Percentiles rank a stretch among this genome's conserved stretches.
Conservation (phyloP, 140 eudicot species). For the Anethum foeniculum region DNA sequence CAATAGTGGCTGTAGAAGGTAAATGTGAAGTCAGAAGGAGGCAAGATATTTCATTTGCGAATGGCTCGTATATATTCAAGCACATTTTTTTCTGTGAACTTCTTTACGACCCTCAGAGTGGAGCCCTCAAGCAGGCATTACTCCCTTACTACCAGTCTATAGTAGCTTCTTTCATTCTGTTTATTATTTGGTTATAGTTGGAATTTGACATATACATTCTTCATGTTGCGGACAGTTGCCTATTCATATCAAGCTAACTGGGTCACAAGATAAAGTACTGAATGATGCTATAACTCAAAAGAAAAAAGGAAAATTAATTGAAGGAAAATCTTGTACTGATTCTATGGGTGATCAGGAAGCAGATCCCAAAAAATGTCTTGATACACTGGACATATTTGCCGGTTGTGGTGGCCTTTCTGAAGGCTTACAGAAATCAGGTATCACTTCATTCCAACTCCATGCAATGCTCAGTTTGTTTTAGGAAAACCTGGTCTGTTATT, state of each 20-base stretch:
- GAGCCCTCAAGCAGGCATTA: constrained; percentile 45
- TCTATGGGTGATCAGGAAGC: not conserved
- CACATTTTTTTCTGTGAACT: constrained; percentile 56
- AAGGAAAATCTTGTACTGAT: constrained; percentile 33
- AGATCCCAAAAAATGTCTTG: constrained; percentile 20
- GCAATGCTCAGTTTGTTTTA: not conserved
- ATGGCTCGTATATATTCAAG: constrained; percentile 31
- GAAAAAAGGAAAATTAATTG: constrained; percentile 40
- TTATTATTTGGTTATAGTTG: not conserved
- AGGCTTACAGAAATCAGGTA: constrained; percentile 73
- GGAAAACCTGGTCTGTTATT: not conserved
- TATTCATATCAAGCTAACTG: constrained; percentile 33
- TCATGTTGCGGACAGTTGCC: constrained; percentile 41
- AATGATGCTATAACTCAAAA: constrained; percentile 30
- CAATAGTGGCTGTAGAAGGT: constrained; percentile 39
- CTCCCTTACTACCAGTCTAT: not conserved
- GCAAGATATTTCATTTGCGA: constrained; percentile 29
- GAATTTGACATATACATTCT: not conserved
- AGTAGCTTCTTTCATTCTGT: not conserved
- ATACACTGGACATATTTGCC: constrained; percentile 72
- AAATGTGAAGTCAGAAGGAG: constrained; percentile 52
- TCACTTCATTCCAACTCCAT: not conserved
- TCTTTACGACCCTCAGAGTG: constrained; percentile 40
- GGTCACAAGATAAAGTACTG: constrained; percentile 23
- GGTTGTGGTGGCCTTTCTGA: constrained; percentile 90